Percentiles rank a stretch among this genome's conserved stretches.
These are phyloP conservation scores for Thermomyces lanuginosus DNA, from an alignment of 2,329 filamentous ascomycete genomes.

Conservation along the genomic window DNA sequence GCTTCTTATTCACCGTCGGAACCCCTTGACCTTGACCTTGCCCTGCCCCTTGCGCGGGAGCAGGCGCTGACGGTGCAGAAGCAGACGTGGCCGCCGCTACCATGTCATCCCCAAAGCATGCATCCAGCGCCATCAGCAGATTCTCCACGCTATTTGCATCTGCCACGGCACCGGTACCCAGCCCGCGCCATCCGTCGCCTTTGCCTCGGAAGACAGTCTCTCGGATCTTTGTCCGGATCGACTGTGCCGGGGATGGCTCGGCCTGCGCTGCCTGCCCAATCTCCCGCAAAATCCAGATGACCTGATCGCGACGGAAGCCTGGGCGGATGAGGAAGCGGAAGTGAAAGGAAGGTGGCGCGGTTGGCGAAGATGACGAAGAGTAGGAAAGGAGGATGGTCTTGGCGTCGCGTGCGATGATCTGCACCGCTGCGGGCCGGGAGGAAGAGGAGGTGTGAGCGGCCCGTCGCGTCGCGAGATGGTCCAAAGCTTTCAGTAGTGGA, in stretches of 20 bases:
- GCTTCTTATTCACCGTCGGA: too few relatives aligned
- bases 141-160: slow-evolving; percentile 17
- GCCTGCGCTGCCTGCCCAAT: slow-evolving; percentile 9
- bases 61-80: too few relatives aligned
- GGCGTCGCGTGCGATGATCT: slow-evolving; percentile 21
- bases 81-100: too few relatives aligned
- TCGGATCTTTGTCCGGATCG: too few relatives aligned
- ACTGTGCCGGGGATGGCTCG: too few relatives aligned
- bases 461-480: slow-evolving; percentile 16
- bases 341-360: too few relatives aligned
- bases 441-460: too few relatives aligned
- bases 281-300: slow-evolving; percentile 19
- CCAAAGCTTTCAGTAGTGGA: slow-evolving; percentile 22
- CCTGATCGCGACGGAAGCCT: slow-evolving; percentile 12
- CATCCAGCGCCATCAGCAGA: slow-evolving; percentile 18
- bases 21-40: too few relatives aligned
- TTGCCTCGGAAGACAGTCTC: slow-evolving; percentile 20
- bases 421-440: slow-evolving; percentile 13
- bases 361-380: too few relatives aligned
- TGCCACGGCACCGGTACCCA: slow-evolving; percentile 23
- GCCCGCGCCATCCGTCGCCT: slow-evolving; percentile 25
- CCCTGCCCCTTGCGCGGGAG: too few relatives aligned
- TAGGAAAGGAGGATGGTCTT: slow-evolving; percentile 22
- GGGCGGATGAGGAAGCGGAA: slow-evolving; percentile 18
- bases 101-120: slow-evolving; percentile 11